Percentiles rank a stretch among this genome's conserved stretches.
phyloP scores from a whole-genome alignment of 768 basidiomycete species.

The Ramaria sp. region DNA sequence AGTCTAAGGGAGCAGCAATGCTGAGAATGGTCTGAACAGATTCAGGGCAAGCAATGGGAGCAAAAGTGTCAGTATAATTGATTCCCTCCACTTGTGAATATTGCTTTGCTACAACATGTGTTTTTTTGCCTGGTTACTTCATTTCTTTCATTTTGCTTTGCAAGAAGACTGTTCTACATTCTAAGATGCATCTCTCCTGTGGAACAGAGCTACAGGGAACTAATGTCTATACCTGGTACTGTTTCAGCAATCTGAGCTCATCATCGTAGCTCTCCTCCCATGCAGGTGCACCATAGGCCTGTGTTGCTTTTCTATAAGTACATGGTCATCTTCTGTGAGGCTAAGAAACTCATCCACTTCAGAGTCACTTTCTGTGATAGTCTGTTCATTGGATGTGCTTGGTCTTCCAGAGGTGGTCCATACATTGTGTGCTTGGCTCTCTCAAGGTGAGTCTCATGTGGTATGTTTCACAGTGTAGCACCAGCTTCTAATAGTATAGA shows the following conservation, averaged over 20 bases:
- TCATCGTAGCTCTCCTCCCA: background rate
- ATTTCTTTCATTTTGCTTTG: slow-evolving; percentile 17
- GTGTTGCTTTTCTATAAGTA: background rate
- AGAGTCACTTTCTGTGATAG: too few relatives aligned
- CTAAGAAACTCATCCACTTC: too few relatives aligned
- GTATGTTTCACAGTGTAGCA: background rate
- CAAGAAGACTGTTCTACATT: background rate
- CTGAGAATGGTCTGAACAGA: slow-evolving; percentile 6
- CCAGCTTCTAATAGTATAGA: background rate
- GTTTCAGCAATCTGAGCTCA: background rate
- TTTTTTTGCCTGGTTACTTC: slow-evolving; percentile 27
- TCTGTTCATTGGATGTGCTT: too few relatives aligned
- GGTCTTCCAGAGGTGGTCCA: too few relatives aligned
- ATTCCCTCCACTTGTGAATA: slow-evolving; percentile 13
- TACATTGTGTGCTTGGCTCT: too few relatives aligned
- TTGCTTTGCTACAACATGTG: slow-evolving; percentile 29
- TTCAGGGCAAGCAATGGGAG: too few relatives aligned
- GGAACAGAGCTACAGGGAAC: background rate
- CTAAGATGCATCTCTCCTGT: background rate
- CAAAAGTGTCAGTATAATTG: slow-evolving; percentile 15
- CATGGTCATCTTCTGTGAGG: background rate
- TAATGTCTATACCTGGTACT: background rate
- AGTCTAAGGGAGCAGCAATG: too few relatives aligned
- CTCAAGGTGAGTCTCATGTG: background rate
- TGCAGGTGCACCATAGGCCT: background rate